Evolutionary conservation across 371 early-diverging fungal genomes (phyloP), one percentile per base, ranked within the genome.

Genomic region (Mortierella sp.): DNA sequence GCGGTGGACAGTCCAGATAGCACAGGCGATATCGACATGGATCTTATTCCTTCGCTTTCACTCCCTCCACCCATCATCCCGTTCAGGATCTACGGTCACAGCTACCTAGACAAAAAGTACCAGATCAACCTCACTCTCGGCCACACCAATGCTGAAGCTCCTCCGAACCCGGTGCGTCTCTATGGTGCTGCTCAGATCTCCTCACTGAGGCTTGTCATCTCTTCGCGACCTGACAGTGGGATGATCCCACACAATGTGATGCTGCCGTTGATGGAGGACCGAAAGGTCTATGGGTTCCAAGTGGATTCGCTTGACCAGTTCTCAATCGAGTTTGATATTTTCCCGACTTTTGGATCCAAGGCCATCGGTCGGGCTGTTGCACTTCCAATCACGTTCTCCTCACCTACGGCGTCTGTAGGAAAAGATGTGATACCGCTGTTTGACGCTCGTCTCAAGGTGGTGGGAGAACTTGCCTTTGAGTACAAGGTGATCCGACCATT

Each of bases 31-130:
- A 50, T 71, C 13, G 72, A 67, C 42, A 78, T 64, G 61, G 65
- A 67, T 8, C 80, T 98, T 27, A 74, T 74, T 3, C 74, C 74
- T 1, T 74, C 74, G n/a, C 69, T 74, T 12, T 58, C 74, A 5
- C 52, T 72, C 1, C 98, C 98, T 5, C 98, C 98, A 18, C 98
- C 98, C 10, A 94, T 98, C 53, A 93, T 98, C 39, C 98, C 98
- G 1, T 94, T 97, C 86, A 87, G 97, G 23, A 94, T 95, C 54
- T 96, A 96, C 72, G 98, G 97, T 19, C 97, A 97, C 85, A 95
- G 93, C 70, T 97, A 95, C 65, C 81, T 97, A 14, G 95, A 95
- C 69, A 89, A 92, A 68, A 93, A 94, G 60, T 88, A 86, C 56
- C 72, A 72, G 52, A 49, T 76, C 71, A 70, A 66, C 60, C 39